A percentile compares a stretch with the other conserved stretches of the same genome.
Conservation (phyloP, 106 monocot genomes). For the Phalaenopsis aphrodite region DNA sequence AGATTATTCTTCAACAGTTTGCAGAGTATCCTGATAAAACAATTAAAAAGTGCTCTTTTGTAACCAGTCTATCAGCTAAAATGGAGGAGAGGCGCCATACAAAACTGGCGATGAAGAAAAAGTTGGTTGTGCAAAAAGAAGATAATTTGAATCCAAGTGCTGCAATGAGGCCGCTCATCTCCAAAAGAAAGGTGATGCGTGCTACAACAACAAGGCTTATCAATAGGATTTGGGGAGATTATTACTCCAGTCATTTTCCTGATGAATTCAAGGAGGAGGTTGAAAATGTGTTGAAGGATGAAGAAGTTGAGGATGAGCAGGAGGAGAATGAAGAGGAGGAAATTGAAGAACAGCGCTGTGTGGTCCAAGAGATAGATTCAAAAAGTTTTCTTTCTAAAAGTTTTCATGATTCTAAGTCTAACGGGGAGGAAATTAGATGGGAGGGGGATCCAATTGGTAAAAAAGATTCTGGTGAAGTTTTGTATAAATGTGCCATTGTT, state of each 20-base stretch:
- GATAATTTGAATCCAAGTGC: slow-evolving; percentile 87
- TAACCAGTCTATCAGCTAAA: slow-evolving; percentile 60
- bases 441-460: slow-evolving; percentile 38
- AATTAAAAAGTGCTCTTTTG: slow-evolving; percentile 72
- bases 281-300: slow-evolving; percentile 28
- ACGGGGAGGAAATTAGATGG: slow-evolving; percentile 51
- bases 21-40: slow-evolving; percentile 84
- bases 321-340: slow-evolving; percentile 85
- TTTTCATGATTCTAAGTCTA: slow-evolving; percentile 21
- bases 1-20: slow-evolving; percentile 96
- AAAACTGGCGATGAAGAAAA: slow-evolving; percentile 83
- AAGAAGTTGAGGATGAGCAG: slow-evolving; percentile 52
- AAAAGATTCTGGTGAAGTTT: slow-evolving; percentile 48
- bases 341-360: slow-evolving; percentile 26
- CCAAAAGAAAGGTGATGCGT: slow-evolving; percentile 85
- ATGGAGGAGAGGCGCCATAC: slow-evolving; percentile 83
- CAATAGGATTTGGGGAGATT: slow-evolving; percentile 85
- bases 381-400: slow-evolving; percentile 18
- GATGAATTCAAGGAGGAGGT: slow-evolving; percentile 47
- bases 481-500: slow-evolving; percentile 57
- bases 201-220: slow-evolving; percentile 88
- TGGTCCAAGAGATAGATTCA: slow-evolving; percentile 24
- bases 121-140: slow-evolving; percentile 46
- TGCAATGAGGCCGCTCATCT: slow-evolving; percentile 43
- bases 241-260: slow-evolving; percentile 59